Conservation (phyloP, 176 grass and related monocot genomes). For the Phoenix dactylifera region DNA sequence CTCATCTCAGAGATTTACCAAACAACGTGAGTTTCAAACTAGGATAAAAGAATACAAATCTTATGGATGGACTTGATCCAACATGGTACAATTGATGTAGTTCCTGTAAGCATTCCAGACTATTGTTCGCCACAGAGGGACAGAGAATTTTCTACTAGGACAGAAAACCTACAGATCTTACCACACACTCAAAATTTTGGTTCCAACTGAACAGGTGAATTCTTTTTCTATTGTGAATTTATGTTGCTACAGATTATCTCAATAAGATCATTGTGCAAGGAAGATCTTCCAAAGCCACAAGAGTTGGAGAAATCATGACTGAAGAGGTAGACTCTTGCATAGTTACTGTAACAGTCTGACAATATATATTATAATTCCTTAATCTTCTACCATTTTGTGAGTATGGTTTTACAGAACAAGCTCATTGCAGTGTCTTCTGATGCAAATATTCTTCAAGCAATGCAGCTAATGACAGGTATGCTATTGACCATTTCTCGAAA, state of each 20-base stretch:
- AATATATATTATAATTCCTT: neutral
- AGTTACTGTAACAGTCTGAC: too few species aligned
- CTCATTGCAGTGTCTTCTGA: conserved; percentile 49
- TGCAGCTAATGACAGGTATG: conserved; percentile 88
- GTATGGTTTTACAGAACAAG: conserved; percentile 32
- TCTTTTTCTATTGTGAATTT: neutral
- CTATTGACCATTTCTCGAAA: neutral
- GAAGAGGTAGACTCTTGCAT: conserved; percentile 45
- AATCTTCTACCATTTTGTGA: neutral
- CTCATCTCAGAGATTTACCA: too few species aligned
- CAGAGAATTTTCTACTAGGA: too few species aligned
- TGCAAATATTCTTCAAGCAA: conserved; percentile 72
- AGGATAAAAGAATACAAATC: too few species aligned
- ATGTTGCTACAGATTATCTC: conserved; percentile 56
- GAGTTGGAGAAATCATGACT: conserved; percentile 82
- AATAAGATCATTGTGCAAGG: conserved; percentile 63
- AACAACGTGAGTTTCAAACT: too few species aligned
- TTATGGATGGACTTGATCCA: too few species aligned
- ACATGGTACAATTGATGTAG: too few species aligned
- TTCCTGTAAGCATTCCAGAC: too few species aligned
- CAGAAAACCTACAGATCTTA: too few species aligned
- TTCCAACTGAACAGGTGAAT: too few species aligned
- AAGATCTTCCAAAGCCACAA: conserved; percentile 45
- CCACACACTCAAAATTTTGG: too few species aligned
- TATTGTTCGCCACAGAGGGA: too few species aligned